These are phyloP conservation scores for Beta macrorhiza DNA, from an alignment of 179 eudicot species.

Conservation along the genomic window DNA sequence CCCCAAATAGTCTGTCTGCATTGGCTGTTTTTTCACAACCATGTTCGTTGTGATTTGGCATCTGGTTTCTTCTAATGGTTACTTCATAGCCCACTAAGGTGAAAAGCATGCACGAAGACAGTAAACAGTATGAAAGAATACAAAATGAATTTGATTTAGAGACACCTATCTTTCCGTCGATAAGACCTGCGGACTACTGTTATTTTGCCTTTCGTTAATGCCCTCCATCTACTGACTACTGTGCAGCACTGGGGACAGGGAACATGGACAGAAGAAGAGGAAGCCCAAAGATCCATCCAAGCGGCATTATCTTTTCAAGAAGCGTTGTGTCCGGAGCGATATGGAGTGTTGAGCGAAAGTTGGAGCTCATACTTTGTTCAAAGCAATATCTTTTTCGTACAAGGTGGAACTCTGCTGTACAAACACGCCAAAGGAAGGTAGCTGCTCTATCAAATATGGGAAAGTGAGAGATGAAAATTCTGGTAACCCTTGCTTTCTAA, in stretches of 20 bases:
- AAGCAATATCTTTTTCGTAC: too few species aligned
- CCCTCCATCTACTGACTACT: background rate
- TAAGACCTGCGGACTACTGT: background rate
- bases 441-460: too few species aligned
- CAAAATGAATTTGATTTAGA: background rate
- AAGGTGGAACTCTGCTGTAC: too few species aligned
- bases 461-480: too few species aligned
- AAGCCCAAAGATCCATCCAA: conserved; percentile 92
- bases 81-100: background rate
- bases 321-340: conserved; percentile 37
- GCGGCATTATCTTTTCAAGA: conserved; percentile 75
- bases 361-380: too few species aligned
- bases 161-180: background rate
- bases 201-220: background rate
- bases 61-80: background rate
- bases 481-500: too few species aligned
- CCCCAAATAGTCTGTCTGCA: background rate
- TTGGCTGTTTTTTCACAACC: background rate
- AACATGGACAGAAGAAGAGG: conserved; percentile 41
- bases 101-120: background rate
- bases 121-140: too few species aligned
- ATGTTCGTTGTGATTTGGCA: background rate
- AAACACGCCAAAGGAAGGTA: too few species aligned
- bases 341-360: background rate
- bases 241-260: conserved; percentile 61